Evolutionary conservation across 257 asterid species (phyloP), one percentile per base, ranked within the genome.

Genomic region (Salvia hispanica): DNA sequence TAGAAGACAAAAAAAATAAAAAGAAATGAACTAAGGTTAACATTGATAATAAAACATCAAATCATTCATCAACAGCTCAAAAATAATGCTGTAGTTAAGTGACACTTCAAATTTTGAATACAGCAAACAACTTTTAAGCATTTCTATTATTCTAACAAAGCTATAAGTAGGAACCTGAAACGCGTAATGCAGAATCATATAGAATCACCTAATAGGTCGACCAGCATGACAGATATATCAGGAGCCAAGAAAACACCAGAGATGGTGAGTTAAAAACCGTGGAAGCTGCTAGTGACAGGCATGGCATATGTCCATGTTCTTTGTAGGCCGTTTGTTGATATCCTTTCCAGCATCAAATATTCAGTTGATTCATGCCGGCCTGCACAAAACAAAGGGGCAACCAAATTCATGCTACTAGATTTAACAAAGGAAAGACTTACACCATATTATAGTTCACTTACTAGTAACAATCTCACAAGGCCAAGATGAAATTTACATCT

Each of bases 351-450:
- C 28, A n/a, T 68, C 59, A 79, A n/a, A 81, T 78, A 47, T 66
- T 79, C 77, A 83, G 43, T 69, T 4, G 75, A 55, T 74, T 55
- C 79, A 84, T 16, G 74, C 76, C 84, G 36, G 50, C 86, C 89
- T 83, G 80, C 80, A 81, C 4, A 12, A 55, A 47, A 64, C 7
- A 44, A 2, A 13, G 45, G 50, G 31, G 31, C 31, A 1, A 25
- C 31, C 31, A 1, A 25, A 25, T 25, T 25, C 31, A 25, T 0
- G 31, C 31, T 1, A 25, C 31, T 25, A 25, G 31, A 25, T 25
- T 25, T 2, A 25, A 25, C 31, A 25, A 25, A 25, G 31, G 31
- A 25, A 25, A 25, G 31, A 25, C 31, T 25, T 25, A 59, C 36
- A 55, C 11, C 37, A 28, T 7, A 12, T 58, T 31, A 14, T 18